These are phyloP conservation scores for Debaryomyces coudertii DNA, from an alignment of 1,139 yeast species.

Conservation along the genomic window DNA sequence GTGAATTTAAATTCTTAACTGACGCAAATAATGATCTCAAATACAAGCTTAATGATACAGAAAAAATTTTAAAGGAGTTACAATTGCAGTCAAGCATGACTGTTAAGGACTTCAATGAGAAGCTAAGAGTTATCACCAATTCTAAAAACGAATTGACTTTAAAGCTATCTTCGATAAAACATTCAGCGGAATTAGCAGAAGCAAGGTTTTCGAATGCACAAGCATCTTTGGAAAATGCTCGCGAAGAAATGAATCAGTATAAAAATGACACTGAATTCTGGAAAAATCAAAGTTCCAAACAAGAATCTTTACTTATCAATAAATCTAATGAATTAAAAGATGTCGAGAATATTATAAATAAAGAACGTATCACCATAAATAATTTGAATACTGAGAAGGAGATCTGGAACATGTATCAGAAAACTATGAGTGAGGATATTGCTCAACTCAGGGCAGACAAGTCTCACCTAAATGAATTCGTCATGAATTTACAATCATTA, in stretches of 20 bases:
- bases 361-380: slow-evolving; percentile 48
- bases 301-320: slow-evolving; percentile 54
- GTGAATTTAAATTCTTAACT: slow-evolving; percentile 29
- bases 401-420: slow-evolving; percentile 52
- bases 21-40: slow-evolving; percentile 35
- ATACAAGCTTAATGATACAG: slow-evolving; percentile 32
- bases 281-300: slow-evolving; percentile 59
- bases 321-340: slow-evolving; percentile 62
- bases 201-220: slow-evolving; percentile 35
- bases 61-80: slow-evolving; percentile 32
- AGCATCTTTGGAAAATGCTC: slow-evolving; percentile 46
- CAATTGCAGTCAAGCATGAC: slow-evolving; percentile 31
- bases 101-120: slow-evolving; percentile 30
- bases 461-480: slow-evolving; percentile 57
- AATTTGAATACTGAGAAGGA: slow-evolving; percentile 60
- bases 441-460: slow-evolving; percentile 60
- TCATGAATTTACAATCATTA: slow-evolving; percentile 63
- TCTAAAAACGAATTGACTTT: slow-evolving; percentile 37
- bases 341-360: slow-evolving; percentile 53
- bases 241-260: slow-evolving; percentile 52
- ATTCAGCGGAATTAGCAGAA: slow-evolving; percentile 39
- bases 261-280: slow-evolving; percentile 46
- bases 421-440: slow-evolving; percentile 58
- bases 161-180: slow-evolving; percentile 33
- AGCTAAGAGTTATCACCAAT: slow-evolving; percentile 28